Base-by-base conservation (phyloP, 1,284 basidiomycete genomes). In the Ceratobasidium sp. region DNA sequence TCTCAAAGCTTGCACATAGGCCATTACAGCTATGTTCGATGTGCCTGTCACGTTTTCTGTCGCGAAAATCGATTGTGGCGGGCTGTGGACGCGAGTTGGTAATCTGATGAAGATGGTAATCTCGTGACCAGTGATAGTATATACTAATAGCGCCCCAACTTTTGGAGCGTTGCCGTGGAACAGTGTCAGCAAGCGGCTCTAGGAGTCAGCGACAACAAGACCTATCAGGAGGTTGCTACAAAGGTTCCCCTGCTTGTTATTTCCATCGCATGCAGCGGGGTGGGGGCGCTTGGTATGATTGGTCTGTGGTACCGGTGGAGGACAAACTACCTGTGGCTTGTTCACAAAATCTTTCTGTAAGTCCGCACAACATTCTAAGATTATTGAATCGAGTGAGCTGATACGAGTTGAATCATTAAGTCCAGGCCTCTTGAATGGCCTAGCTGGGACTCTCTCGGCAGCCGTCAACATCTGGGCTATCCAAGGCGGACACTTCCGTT, bases 391-490 rank as follows among this genome's bases (percentile, higher is more conserved):
- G 42, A 28, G 26, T 20, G 33, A 33, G 33, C 33, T 33, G 4
- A 33, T 15, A 40, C 20, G n/a, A 15, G 20, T 33, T 42, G 18
- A 56, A 9, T 4, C 39, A 4, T 55, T 33, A n/a, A 71, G 69
- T 6, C 69, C 69, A 28, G 69, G 69, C 18, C 39, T 58, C 33
- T 58, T 71, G 53, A 71, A 71, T 15, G 69, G 69, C 23, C 33
- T 71, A 1, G 69, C 69, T n/a, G 69, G 69, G 10, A 71, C 69
- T 33, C 28, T 71, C 26, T 51, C 69, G 3, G 69, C 55, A 12
- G 7, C 53, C 18, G 39, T 71, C 10, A 71, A 71, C 33, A 71
- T 71, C n/a, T 71, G 69, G 69, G 69, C 53, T 4, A 71, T 71
- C 23, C 69, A 71, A 71, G 69, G 53, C 53, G 69, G 69, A 15